Percentiles rank a stretch among this genome's conserved stretches.
phyloP scores from a whole-genome alignment of 2,329 filamentous ascomycete genomes.

The Hypoxylon sp. region DNA sequence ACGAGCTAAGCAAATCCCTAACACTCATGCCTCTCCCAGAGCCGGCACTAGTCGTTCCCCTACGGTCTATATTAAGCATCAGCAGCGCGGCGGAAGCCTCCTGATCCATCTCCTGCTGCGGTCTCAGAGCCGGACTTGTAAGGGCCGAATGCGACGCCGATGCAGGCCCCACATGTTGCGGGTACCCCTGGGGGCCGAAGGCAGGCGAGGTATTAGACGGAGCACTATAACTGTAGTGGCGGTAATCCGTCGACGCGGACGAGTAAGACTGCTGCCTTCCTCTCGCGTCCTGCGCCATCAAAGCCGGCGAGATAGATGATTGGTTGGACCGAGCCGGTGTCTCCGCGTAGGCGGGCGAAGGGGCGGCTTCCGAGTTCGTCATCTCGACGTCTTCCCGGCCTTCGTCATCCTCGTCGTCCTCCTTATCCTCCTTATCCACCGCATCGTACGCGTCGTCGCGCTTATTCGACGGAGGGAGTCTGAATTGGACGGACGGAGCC shows the following conservation, averaged over 20 bases:
- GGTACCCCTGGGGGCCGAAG: constrained; percentile 61
- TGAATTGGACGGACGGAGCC: constrained; percentile 49
- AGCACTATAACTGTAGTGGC: constrained; percentile 60
- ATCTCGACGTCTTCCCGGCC: constrained; percentile 71
- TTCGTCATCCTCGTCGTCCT: constrained; percentile 57
- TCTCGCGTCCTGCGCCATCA: constrained; percentile 63
- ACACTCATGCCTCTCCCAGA: constrained; percentile 68
- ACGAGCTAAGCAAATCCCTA: constrained; percentile 68
- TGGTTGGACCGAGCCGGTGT: constrained; percentile 56
- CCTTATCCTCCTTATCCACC: constrained; percentile 58
- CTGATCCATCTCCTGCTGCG: constrained; percentile 74
- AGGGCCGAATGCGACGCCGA: constrained; percentile 67
- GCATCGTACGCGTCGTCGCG: constrained; percentile 50
- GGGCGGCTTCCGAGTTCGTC: constrained; percentile 65
- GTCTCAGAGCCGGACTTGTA: constrained; percentile 71
- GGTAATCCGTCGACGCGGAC: constrained; percentile 62
- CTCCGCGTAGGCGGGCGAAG: constrained; percentile 64
- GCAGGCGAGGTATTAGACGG: constrained; percentile 62
- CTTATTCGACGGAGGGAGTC: constrained; percentile 51
- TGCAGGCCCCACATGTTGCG: constrained; percentile 55
- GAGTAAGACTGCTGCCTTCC: constrained; percentile 69
- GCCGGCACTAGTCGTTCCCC: constrained; percentile 59
- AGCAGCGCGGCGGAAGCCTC: constrained; percentile 88
- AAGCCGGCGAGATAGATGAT: constrained; percentile 68
- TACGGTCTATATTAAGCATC: constrained; percentile 87